Base-by-base conservation (phyloP, 192 early-diverging fungal genomes). In the Phycomyces blakesleeanus region DNA sequence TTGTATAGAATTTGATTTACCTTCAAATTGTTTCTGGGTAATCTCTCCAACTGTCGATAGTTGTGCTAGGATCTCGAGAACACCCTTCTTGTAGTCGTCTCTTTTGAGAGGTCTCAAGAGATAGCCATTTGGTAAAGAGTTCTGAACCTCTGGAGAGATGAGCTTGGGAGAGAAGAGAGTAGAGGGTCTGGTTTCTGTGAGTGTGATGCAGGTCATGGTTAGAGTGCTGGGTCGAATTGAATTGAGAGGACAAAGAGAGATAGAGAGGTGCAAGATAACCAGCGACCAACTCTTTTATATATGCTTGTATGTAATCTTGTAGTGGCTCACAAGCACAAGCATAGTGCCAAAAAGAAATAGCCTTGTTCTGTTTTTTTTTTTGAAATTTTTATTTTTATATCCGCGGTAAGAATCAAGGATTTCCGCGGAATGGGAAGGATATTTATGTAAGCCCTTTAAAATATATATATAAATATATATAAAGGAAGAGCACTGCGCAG, bases 31-130 rank as follows among this genome's bases (percentile, higher is more conserved):
- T 18, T 84, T 72, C 68, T 89, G 83, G 24, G 86, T 74, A 40
- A 93, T 77, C 3, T 85, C 68, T 37, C 93, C 94, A 29, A 91
- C 88, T 6, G 87, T 78, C 0, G 95, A 91, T 39, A 98, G 81
- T 65, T 89, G 87, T 3, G 84, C 76, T 5, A 96, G 80, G 54
- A 83, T 84, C 47, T 88, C 79, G 27, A 83, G 66, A 55, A 79
- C 71, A 25, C 86, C 75, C 71, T 92, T 94, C 70, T 87, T 79
- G 71, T 85, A 94, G 75, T 98, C 95, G 12, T 79, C 75, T 39
- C 79, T 68, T 60, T 81, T 81, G 18, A 97, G 81, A 0, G 95
- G 93, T 6, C 95, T 79, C 18, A 96, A 70, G 5, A 76, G 57
- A 73, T 92, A 91, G 47, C 86, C 89, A 18, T 71, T 66, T 21